Evolutionary conservation across 495 filamentous ascomycete genomes (phyloP), one percentile per base, ranked within the genome.

Genomic region (Bathelium albidoporum): DNA sequence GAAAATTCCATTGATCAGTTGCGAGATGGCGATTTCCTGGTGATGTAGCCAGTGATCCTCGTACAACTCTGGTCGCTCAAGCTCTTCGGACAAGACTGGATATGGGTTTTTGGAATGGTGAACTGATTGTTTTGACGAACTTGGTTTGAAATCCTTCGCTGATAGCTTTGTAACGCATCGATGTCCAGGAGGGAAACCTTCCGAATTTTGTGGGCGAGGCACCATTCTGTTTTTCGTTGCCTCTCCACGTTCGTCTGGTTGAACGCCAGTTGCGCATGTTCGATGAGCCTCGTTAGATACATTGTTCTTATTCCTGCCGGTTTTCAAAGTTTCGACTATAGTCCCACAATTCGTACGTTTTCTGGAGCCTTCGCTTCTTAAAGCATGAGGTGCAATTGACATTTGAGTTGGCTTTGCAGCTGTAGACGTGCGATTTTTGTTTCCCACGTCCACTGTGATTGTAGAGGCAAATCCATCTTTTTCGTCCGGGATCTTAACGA

Each of bases 11-110:
- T 89, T 89, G 59, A 83, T 69, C 16, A 87, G 70, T 65, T 87
- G 83, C 3, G 82, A 81, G 32, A 89, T 79, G 14, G 82, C 79
- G 32, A 80, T 75, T 65, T 89, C 85, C 65, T 87, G 83, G 62
- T 87, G 78, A 16, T 73, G 75, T 34, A 88, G 82, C 85, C 85
- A 88, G 58, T 82, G 73, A 24, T 87, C 85, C 66, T 87, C 84
- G 66, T 87, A 88, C 68, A 88, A 75, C 61, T 81, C 77, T 24
- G 83, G 74, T 32, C 80, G 77, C 0, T 74, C 66, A 29, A 87
- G 77, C 63, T 85, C 76, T 62, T 88, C 82, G 0, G 71, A 63
- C 14, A 87, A 72, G 41, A 85, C 65, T 10, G 83, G 81, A 65
- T 83, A 85, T 49, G 79, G 72, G 4, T 9, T n/a, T 16, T 9